Conservation (phyloP, 2,329 filamentous ascomycete genomes). For the Colletotrichum navitas region DNA sequence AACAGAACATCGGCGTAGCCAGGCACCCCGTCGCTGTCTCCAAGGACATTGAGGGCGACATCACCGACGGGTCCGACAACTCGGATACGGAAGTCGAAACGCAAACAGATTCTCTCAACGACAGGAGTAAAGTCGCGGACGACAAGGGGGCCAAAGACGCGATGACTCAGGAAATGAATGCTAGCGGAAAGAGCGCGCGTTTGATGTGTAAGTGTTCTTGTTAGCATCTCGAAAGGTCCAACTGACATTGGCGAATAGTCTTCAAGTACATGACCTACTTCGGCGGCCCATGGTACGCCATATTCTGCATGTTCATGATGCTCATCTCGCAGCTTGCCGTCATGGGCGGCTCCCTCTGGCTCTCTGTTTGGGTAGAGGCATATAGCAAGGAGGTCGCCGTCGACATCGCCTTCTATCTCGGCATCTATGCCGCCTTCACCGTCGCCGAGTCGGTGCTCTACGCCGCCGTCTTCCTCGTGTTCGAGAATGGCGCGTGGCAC, state of each 20-base stretch:
- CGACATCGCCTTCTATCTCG: constrained; percentile 64
- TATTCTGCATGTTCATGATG: constrained; percentile 54
- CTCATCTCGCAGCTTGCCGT: constrained; percentile 57
- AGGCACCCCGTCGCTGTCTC: constrained; percentile 60
- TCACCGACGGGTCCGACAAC: constrained; percentile 46
- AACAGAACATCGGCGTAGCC: constrained; percentile 60
- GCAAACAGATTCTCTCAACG: constrained; percentile 48
- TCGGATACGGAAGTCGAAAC: constrained; percentile 48
- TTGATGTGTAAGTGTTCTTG: constrained; percentile 55
- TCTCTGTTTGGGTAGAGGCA: constrained; percentile 67
- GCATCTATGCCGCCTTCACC: constrained; percentile 63
- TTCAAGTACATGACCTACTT: constrained; percentile 66
- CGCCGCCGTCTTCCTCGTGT: constrained; percentile 59
- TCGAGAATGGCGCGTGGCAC: constrained; percentile 68
- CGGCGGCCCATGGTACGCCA: constrained; percentile 59
- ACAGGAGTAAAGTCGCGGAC: constrained; percentile 51
- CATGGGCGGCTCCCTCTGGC: constrained; percentile 61
- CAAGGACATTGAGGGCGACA: constrained; percentile 53
- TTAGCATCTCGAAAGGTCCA: not conserved
- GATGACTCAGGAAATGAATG: constrained; percentile 62
- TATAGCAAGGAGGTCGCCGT: constrained; percentile 59
- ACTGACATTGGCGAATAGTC: constrained; percentile 49
- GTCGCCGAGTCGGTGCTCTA: constrained; percentile 58
- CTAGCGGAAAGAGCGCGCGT: constrained; percentile 59
- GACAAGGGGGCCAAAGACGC: constrained; percentile 57